phyloP scores from a whole-genome alignment of 2,329 filamentous ascomycete genomes.

The Fusarium fujikuroi region DNA sequence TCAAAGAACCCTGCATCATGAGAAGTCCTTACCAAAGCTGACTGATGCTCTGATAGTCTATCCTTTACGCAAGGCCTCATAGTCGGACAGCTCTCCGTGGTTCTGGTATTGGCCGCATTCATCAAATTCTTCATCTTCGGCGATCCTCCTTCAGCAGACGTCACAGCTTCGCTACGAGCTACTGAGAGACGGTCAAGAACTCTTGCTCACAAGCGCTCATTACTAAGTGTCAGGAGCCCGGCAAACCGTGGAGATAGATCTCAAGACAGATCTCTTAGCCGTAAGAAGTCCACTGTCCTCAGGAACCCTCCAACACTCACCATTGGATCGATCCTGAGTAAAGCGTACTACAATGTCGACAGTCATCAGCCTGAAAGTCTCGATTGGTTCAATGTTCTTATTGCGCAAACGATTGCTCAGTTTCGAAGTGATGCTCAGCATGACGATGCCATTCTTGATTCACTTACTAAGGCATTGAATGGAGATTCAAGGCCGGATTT shows the following conservation, averaged over 20 bases:
- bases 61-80: slow-evolving; percentile 96
- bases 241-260: slow-evolving; percentile 55
- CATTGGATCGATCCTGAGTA: slow-evolving; percentile 92
- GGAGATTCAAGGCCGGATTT: slow-evolving; percentile 89
- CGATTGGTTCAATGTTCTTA: slow-evolving; percentile 98
- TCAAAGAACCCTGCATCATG: slow-evolving; percentile 7
- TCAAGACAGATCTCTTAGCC: slow-evolving; percentile 60
- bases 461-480: slow-evolving; percentile 86
- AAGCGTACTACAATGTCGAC: slow-evolving; percentile 97
- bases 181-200: slow-evolving; percentile 79
- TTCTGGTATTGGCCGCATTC: slow-evolving; percentile 90
- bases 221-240: slow-evolving; percentile 69
- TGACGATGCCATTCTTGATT: slow-evolving; percentile 88
- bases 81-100: slow-evolving; percentile 91
- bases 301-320: slow-evolving; percentile 80
- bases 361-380: slow-evolving; percentile 96
- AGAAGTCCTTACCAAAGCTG: slow-evolving; percentile 4
- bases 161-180: slow-evolving; percentile 79
- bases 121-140: slow-evolving; percentile 99
- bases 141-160: slow-evolving; percentile 85
- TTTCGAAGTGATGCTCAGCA: slow-evolving; percentile 92
- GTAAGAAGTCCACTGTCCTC: slow-evolving; percentile 77
- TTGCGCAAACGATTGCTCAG: slow-evolving; percentile 96
- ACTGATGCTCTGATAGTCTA: slow-evolving; percentile 61
- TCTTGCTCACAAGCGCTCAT: slow-evolving; percentile 79